Evolutionary conservation across 2,329 filamentous ascomycete genomes (phyloP), one percentile per base, ranked within the genome.

Genomic region (Alternaria sp.): DNA sequence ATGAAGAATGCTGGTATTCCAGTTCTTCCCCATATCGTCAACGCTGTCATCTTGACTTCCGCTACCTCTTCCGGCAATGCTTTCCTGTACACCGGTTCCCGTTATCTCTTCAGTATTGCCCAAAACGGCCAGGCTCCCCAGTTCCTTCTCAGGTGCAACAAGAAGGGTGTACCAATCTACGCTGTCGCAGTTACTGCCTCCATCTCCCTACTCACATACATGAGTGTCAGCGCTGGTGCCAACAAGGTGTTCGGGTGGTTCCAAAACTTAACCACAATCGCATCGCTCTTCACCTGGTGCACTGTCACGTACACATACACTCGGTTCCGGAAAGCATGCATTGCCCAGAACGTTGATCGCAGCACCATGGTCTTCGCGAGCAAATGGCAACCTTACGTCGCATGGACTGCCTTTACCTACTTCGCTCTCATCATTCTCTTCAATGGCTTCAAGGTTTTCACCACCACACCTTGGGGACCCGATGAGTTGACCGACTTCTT

Each of bases 41-140:
- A 94, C 74, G 91, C 90, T 36, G 83, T 93, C 26, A 89, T 94
- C 67, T 83, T 93, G 65, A 91, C 88, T 0, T 90, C 89, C 0
- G 90, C 89, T 0, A 89, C 87, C 79, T 92, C 89, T 0, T 84
- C 89, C 0, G 88, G 86, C 0, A 93, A 93, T 67, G 87, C 89
- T 65, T 87, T 85, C 70, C 80, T 93, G 53, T 83, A 84, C 68
- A 81, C 82, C 3, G 83, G 82, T 11, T 85, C 83, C 7, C 81
- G 85, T 62, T 83, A 82, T 57, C 78, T 87, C 9, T 86, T 84
- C 64, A 78, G 76, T 60, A 70, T 82, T 41, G 81, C 81, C 2
- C 80, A 85, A 65, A 84, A 84, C 64, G 76, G 80, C 4, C 84
- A 86, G 64, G 85, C 85, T 2, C 85, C 85, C 3, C 79, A 74